Evolutionary conservation across 2,329 filamentous ascomycete genomes (phyloP).

Genomic region (Fusarium phyllophilum): DNA sequence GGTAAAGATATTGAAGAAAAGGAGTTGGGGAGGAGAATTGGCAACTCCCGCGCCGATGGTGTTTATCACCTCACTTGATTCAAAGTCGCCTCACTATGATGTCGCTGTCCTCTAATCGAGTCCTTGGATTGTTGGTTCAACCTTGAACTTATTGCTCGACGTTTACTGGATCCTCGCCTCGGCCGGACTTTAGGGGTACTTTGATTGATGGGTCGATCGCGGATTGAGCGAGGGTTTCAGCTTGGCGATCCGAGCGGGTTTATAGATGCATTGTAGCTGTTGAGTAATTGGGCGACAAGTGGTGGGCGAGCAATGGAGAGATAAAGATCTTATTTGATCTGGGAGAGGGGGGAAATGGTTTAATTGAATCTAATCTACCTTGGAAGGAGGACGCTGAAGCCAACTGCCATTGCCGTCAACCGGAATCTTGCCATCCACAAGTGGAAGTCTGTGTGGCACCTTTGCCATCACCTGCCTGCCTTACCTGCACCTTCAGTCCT

Average conservation of each 20-base stretch:
- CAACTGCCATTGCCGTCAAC: conserved; percentile 9
- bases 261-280: not conserved
- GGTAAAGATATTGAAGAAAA: not conserved
- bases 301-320: not conserved
- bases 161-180: conserved; percentile 18
- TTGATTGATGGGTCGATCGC: conserved; percentile 23
- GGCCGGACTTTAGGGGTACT: conserved; percentile 4
- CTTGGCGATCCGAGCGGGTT: conserved; percentile 24
- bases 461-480: conserved; percentile 24
- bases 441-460: conserved; percentile 17
- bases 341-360: not conserved
- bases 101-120: conserved; percentile 1
- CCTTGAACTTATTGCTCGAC: conserved; percentile 25
- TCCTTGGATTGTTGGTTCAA: conserved; percentile 14
- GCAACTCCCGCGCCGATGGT: not conserved
- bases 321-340: conserved; percentile 10
- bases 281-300: not conserved
- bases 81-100: conserved; percentile 33
- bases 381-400: conserved; percentile 12
- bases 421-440: conserved; percentile 11
- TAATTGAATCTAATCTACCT: conserved; percentile 1
- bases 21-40: not conserved
- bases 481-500: not conserved
- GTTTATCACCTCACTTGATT: conserved; percentile 25
- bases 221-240: conserved; percentile 27